Base-by-base conservation (phyloP, 352 stramenopile species). In the Phytophthora uliginosa region DNA sequence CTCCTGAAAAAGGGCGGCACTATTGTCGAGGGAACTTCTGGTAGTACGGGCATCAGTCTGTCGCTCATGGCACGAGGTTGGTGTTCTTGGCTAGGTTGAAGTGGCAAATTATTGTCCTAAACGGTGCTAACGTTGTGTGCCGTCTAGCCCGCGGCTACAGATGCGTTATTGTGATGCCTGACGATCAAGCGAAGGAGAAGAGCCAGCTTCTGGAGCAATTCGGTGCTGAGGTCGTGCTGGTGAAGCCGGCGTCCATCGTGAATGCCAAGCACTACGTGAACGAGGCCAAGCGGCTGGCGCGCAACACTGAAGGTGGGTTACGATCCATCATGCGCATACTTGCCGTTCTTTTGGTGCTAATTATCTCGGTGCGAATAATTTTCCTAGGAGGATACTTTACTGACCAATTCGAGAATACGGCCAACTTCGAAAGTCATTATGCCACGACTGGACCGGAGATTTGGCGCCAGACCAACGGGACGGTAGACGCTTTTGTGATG, bases 211-310 rank as follows among this genome's bases (percentile, higher is more conserved):
- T 98, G 48, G 66, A 90, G 54, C 80, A 93, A 58, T 94, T 97
- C 63, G 94, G 90, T 40, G 95, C 96, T 13, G 83, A 97, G 13
- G 89, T 98, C 6, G 81, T 96, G 66, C 76, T 98, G 8, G 90
- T 98, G 38, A 94, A 92, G 63, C 95, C 90, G 17, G 95, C 92
- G 12, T 94, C 96, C n/a, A 99, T 99, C 62, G 95, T 98, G 24
- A 99, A 99, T 80, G 92, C 96, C 0, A 97, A 98, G 50, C 97
- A 99, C 81, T 99, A 99, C 76, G 97, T 99, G 33, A 99, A 99
- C 79, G 87, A 99, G 71, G 98, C 98, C 17, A 88, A 92, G 59
- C 86, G 86, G 22, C 76, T 93, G 26, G 95, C 94, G 24, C 85
- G 84, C 33, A 92, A 93, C 52, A 95, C 94, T 15, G 67, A 90